Base-by-base conservation (phyloP, 768 basidiomycete genomes). In the Pisolithus marmoratus region DNA sequence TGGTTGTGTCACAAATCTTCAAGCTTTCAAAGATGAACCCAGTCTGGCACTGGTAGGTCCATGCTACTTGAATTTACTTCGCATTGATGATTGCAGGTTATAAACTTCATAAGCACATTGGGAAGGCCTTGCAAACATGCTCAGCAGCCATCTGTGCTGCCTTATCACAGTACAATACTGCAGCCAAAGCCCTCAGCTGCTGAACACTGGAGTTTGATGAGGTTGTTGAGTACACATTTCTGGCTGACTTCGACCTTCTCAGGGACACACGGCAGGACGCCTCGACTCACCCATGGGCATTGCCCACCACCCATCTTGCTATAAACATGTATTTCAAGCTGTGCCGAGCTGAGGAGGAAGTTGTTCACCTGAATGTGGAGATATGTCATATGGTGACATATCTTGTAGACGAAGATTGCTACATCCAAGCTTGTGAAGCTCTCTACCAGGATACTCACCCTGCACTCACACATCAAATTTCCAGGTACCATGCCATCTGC, bases 11-110 rank as follows among this genome's bases (percentile, higher is more conserved):
- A 0, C 38, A 56, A 4, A 52, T 63, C 2, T 61, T 61, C 23
- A 60, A 60, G 38, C 47, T 64, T 2, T 50, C 54, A 15, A 64
- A 62, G 46, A 57, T 63, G 53, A 63, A 60, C 26, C n/a, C 45
- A 45, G 41, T 54, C 57, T 7, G 44, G 53, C 11, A 59, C 56
- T 3, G 61, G 62, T 62, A 27, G 9, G 37, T 14, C 38, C 54
- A 23, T 15, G 22, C 4, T 15, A 22, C 14, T 23, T 22, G 20
- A 12, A 31, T 12, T 31, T 12, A 14, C 12, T 12, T 31, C 3
- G 31, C 31, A 31, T 11, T 31, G 11, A 31, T 9, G 8, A 31
- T 27, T 50, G 22, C 51, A 31, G 31, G 31, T 2, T 55, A 52
- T n/a, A 51, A 51, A 29, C 19, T 55, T 11, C 34, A 14, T 9